Conservation (phyloP, 164 flowering plant species). For the Tetracentron sinense region DNA sequence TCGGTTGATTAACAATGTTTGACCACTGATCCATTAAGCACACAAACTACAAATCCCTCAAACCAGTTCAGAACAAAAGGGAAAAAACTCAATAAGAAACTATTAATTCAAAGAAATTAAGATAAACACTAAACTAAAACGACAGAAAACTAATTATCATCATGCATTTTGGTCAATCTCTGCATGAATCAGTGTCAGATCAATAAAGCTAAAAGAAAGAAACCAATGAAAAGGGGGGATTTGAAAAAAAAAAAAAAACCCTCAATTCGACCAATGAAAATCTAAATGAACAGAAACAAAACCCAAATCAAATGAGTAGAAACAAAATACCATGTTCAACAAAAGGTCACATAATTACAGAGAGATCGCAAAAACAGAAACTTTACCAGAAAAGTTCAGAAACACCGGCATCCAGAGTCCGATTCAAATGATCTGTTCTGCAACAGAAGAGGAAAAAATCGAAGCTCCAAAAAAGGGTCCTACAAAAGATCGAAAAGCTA, state of each 20-base stretch:
- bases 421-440: neutral
- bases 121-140: too few species aligned
- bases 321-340: neutral
- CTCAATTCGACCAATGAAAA: neutral
- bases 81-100: too few species aligned
- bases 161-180: neutral
- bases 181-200: neutral
- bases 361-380: neutral
- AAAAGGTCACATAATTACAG: neutral
- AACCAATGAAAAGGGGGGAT: too few species aligned
- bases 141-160: neutral
- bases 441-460: neutral
- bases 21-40: too few species aligned
- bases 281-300: neutral
- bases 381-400: constrained; percentile 11
- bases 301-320: neutral
- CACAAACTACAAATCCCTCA: too few species aligned
- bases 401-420: neutral
- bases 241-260: too few species aligned
- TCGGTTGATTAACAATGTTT: too few species aligned
- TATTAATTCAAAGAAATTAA: too few species aligned
- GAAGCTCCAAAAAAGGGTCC: too few species aligned
- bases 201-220: neutral
- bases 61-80: too few species aligned
- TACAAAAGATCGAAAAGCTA: too few species aligned